Conservation (phyloP, 108 stramenopile genomes). For the Schizochytrium sp. region DNA sequence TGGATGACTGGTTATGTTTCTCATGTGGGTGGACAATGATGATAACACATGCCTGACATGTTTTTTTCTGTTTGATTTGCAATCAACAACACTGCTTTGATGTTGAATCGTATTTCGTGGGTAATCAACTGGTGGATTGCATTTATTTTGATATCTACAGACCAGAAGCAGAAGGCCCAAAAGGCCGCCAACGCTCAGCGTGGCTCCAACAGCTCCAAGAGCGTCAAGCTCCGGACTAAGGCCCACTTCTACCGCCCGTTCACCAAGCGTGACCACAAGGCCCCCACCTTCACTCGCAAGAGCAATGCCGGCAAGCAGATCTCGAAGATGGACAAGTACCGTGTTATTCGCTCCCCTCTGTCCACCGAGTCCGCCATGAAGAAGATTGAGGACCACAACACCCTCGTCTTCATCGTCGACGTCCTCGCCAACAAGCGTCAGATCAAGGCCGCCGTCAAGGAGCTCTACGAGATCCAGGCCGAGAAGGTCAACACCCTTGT, state of each 20-base stretch:
- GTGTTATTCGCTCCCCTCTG: constrained; percentile 97
- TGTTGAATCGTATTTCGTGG: too few relatives aligned
- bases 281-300: constrained; percentile 88
- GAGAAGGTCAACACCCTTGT: constrained; percentile 99
- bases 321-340: constrained; percentile 76
- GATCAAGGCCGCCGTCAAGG: constrained; percentile 98
- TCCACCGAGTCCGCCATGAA: constrained; percentile 99
- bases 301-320: constrained; percentile 79
- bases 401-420: constrained; percentile 99
- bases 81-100: too few relatives aligned
- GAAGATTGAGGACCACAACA: constrained; percentile 99
- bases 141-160: neutral
- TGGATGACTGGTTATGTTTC: too few relatives aligned
- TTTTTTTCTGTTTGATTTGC: too few relatives aligned
- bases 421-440: constrained; percentile 99
- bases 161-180: constrained; percentile 70
- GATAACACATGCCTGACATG: too few relatives aligned
- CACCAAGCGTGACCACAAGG: constrained; percentile 86
- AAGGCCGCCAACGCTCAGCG: constrained; percentile 58
- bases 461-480: constrained; percentile 94
- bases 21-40: too few relatives aligned
- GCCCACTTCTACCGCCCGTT: constrained; percentile 96
- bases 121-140: too few relatives aligned
- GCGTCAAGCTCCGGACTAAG: constrained; percentile 95
- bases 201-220: constrained; percentile 73